These are phyloP conservation scores for Fraxinus albicans DNA, from an alignment of 305 asterid species.

Conservation along the genomic window DNA sequence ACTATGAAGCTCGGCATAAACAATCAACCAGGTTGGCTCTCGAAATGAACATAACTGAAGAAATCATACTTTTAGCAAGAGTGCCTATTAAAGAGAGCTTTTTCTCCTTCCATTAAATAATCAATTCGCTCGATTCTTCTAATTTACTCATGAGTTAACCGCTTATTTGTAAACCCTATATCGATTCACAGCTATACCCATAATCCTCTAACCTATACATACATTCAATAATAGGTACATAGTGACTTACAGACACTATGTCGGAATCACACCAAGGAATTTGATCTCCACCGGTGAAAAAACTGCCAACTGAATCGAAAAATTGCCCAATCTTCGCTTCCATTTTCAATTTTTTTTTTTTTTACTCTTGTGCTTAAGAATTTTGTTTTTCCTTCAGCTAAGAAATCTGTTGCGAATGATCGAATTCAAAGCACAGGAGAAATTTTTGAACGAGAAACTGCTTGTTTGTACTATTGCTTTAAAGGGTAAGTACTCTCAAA, in stretches of 20 bases:
- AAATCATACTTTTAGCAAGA: not conserved
- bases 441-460: not conserved
- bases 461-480: not conserved
- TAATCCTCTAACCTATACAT: not conserved
- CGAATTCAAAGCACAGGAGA: not conserved
- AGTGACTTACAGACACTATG: conserved; percentile 52
- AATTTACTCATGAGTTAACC: no score
- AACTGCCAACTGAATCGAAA: conserved; percentile 57
- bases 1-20: not conserved
- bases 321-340: conserved; percentile 58
- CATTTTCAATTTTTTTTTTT: conserved; percentile 30
- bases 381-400: not conserved
- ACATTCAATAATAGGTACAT: not conserved
- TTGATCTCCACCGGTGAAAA: conserved; percentile 73
- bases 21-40: not conserved
- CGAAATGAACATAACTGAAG: not conserved
- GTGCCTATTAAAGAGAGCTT: not conserved
- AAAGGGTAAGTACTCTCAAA: no score
- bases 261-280: conserved; percentile 82
- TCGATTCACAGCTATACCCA: not conserved
- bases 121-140: not conserved
- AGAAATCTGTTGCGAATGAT: not conserved
- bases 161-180: conserved; percentile 14
- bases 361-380: not conserved
- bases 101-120: not conserved